Evolutionary conservation across 1,284 basidiomycete genomes (phyloP), one percentile per base, ranked within the genome.

Genomic region (Cryptococcus sp.): DNA sequence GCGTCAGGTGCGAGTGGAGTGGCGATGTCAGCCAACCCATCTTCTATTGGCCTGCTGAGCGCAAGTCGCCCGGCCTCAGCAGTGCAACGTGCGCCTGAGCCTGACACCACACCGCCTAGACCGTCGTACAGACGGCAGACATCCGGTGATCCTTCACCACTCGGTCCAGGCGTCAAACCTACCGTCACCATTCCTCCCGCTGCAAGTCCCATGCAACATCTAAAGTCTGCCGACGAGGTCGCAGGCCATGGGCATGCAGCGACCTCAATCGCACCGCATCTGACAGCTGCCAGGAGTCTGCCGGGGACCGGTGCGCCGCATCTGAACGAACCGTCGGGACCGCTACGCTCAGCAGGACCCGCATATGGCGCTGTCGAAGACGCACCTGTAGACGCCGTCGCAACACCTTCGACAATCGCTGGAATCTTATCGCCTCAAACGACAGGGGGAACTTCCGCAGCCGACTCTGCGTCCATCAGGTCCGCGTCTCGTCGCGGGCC

Each of bases 371-470:
- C 35, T 27, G 42, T 27, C 27, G 30, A 35, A 35, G 30, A 8
- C 30, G 55, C 16, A 17, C 13, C 35, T 47, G 38, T 41, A 19
- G 46, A 41, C 17, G 23, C 25, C 43, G 22, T 45, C 13, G 51
- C 20, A 43, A 16, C 45, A 23, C n/a, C 51, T 17, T 49, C 58
- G 7, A 46, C 47, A 35, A 35, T 16, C 25, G 40, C 55, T 16
- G 59, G 51, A 6, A 25, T 62, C 7, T 47, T 71, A 10, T 70
- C 71, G 7, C 70, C 71, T 8, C 71, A 77, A 48, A 70, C 71
- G 0, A 72, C 71, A 0, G 70, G 71, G 17, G 63, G 63, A 11
- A 60, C 63, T 17, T 50, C 53, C 16, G 49, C 57, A 30, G 54
- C 59, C 25, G 52, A 64, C 35, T 55, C 48, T 23, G 23, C 40